Conservation (phyloP, 1,284 basidiomycete genomes). For the Pseudozyma sp. region DNA sequence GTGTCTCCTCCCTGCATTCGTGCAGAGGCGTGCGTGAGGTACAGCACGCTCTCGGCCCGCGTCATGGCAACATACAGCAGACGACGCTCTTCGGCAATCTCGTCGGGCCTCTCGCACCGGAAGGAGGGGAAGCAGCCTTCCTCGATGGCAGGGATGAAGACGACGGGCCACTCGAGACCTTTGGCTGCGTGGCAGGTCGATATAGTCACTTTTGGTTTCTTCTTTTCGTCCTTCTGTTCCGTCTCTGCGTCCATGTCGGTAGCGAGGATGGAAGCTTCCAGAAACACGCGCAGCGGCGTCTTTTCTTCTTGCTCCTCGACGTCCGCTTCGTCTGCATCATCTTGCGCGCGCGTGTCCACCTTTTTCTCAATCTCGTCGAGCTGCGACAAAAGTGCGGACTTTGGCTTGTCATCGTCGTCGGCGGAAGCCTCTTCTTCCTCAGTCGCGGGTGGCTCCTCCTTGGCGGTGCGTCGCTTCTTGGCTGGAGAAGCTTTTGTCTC, state of each 20-base stretch:
- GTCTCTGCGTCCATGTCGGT: slow-evolving; percentile 77
- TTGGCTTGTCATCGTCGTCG: slow-evolving; percentile 1
- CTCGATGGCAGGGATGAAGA: slow-evolving; percentile 77
- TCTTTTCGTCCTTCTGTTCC: slow-evolving; percentile 67
- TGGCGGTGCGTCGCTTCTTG: slow-evolving; percentile 19
- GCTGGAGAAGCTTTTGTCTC: slow-evolving; percentile 7
- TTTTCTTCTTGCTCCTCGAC: slow-evolving; percentile 48
- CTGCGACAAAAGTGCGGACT: slow-evolving; percentile 10
- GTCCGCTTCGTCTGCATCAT: slow-evolving; percentile 27
- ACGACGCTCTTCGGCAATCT: slow-evolving; percentile 84
- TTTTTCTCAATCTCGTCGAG: slow-evolving; percentile 27
- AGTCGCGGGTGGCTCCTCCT: slow-evolving; percentile 3
- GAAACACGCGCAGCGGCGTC: slow-evolving; percentile 78
- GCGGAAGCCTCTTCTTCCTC: not conserved
- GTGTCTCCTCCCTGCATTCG: slow-evolving; percentile 52
- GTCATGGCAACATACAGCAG: slow-evolving; percentile 92
- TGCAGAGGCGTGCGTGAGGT: slow-evolving; percentile 71
- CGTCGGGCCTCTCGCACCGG: slow-evolving; percentile 74
- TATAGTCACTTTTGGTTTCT: slow-evolving; percentile 81
- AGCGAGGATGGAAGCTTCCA: slow-evolving; percentile 85
- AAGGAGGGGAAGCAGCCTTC: slow-evolving; percentile 82
- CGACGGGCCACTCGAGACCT: slow-evolving; percentile 90
- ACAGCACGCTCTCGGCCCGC: slow-evolving; percentile 81
- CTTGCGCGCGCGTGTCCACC: not conserved
- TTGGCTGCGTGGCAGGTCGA: slow-evolving; percentile 91